phyloP scores from a whole-genome alignment of 1,139 yeast genomes.

The Yamadazyma dushanensis region DNA sequence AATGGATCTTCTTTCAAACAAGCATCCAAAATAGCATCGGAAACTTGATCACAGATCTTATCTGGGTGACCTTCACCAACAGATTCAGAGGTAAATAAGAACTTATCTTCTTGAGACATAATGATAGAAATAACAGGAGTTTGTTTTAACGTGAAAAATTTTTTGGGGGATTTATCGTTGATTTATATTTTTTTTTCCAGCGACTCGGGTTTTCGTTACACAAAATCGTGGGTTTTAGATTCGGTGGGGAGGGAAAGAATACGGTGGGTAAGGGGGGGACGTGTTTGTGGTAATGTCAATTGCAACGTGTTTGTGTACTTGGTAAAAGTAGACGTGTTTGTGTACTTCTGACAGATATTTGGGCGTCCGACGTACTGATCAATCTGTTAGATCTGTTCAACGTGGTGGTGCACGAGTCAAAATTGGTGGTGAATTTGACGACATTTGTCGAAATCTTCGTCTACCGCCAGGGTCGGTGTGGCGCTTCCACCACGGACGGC shows the following conservation, averaged over 20 bases:
- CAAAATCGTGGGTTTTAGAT: too few relatives aligned
- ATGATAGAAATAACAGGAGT: background rate
- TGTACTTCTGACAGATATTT: too few relatives aligned
- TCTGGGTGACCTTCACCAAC: constrained; percentile 99
- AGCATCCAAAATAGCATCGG: constrained; percentile 97
- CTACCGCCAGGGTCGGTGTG: background rate
- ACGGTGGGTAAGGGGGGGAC: too few relatives aligned
- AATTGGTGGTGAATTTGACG: background rate
- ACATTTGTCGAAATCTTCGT: background rate
- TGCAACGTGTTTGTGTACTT: too few relatives aligned
- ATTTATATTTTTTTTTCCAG: constrained; percentile 8
- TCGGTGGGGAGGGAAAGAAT: too few relatives aligned
- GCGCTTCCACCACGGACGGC: background rate
- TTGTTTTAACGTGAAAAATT: constrained; percentile 7
- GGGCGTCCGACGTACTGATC: too few relatives aligned
- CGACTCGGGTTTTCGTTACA: constrained; percentile 6
- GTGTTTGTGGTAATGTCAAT: too few relatives aligned
- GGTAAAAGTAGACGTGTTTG: constrained; percentile 2
- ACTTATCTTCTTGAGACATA: constrained; percentile 34
- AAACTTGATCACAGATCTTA: constrained; percentile 98
- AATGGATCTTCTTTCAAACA: constrained; percentile 94
- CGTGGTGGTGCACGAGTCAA: constrained; percentile 3
- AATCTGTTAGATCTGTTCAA: too few relatives aligned
- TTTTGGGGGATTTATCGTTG: constrained; percentile 8
- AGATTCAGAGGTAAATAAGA: constrained; percentile 92